phyloP scores from a whole-genome alignment of 805 yeast species.

The Candida germanica region DNA sequence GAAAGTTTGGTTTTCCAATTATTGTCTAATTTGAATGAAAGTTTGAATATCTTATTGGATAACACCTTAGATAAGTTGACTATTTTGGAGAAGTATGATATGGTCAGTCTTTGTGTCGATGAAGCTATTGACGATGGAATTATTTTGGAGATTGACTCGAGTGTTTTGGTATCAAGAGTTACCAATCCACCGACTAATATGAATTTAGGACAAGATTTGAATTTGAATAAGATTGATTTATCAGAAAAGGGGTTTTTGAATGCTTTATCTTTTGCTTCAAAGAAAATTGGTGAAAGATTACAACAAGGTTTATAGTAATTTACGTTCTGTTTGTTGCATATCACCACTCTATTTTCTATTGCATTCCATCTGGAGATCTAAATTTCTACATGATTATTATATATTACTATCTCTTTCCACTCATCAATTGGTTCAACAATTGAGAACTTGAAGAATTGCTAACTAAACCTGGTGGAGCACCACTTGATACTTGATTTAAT shows the following conservation, averaged over 20 bases:
- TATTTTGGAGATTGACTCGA: constrained; percentile 84
- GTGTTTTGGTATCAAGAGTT: constrained; percentile 83
- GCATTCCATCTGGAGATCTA: too few relatives aligned
- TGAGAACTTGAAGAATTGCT: constrained; percentile 64
- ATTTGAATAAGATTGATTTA: constrained; percentile 58
- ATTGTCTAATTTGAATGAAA: constrained; percentile 73
- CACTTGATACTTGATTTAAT: constrained; percentile 15
- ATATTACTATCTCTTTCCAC: constrained; percentile 68
- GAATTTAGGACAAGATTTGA: constrained; percentile 49
- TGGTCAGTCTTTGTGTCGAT: constrained; percentile 82
- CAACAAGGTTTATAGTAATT: constrained; percentile 39
- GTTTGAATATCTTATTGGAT: constrained; percentile 72
- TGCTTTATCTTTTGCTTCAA: constrained; percentile 86
- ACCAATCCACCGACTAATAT: constrained; percentile 67
- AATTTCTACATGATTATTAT: too few relatives aligned
- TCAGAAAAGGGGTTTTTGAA: constrained; percentile 75
- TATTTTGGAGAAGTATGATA: constrained; percentile 78
- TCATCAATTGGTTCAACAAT: constrained; percentile 78
- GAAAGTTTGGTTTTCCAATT: constrained; percentile 77
- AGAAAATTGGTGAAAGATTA: constrained; percentile 51
- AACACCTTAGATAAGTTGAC: constrained; percentile 74
- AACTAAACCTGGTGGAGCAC: constrained; percentile 13
- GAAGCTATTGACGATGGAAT: constrained; percentile 94
- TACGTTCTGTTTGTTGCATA: background rate
- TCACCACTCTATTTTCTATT: background rate